Base-by-base conservation (phyloP, 2,329 filamentous ascomycete species). In the Podosphaera fusca region DNA sequence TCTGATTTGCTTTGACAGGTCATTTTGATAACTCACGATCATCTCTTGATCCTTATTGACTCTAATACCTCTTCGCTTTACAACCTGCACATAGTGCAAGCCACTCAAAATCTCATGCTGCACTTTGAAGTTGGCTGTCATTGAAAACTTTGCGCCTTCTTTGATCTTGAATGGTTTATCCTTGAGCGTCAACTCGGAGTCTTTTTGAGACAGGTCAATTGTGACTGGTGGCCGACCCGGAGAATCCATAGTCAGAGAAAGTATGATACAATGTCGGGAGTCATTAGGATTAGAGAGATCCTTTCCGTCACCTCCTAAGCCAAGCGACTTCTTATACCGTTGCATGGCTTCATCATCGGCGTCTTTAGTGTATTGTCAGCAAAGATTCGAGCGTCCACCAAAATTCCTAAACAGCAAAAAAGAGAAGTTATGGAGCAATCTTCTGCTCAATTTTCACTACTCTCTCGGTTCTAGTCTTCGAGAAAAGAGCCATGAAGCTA, bases 121-220 rank as follows among this genome's bases (percentile, higher is more conserved):
- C 51, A 98, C 92, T 73, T 89, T 85, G 78, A 96, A 98, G 60
- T 80, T 80, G 58, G 85, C 89, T 69, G 85, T 88, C 86, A 96
- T 96, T 71, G 85, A 87, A 75, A 96, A 98, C 64, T 81, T 84
- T 64, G 84, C 80, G 57, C 87, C 88, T 72, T 96, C 92, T 78
- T 96, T 98, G 75, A 98, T 95, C 68, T 80, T 90, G 75, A 98
- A 98, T 12, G 92, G 92, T 69, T 92, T 84, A 68, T 87, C 78
- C 75, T 94, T 94, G 63, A 98, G 82, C 12, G 77, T 79, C 2
- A 78, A 75, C 66, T 95, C 77, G 60, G 85, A 82, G 58, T 82
- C 85, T 30, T 85, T 77, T 6, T 77, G 71, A 58, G 81, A 84
- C 47, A 96, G 81, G 67, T 96, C 87, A 70, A 98, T 90, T 64